These are phyloP conservation scores for Pseudopithomyces maydicus DNA, from an alignment of 2,329 filamentous ascomycete species.

Conservation along the genomic window DNA sequence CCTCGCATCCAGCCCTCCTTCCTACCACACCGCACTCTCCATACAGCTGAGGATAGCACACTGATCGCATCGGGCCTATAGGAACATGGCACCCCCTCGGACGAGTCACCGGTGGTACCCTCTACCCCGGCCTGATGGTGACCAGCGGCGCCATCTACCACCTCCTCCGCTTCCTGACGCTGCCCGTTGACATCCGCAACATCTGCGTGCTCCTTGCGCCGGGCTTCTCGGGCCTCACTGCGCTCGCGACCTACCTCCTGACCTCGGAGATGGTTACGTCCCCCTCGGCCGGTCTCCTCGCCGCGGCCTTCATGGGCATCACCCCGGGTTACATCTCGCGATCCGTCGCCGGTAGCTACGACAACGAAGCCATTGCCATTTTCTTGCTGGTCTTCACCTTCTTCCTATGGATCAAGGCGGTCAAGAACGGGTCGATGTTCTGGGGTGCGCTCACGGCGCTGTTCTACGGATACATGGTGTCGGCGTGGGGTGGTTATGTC, in stretches of 20 bases:
- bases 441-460: conserved; percentile 94
- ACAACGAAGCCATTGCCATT: conserved; percentile 99
- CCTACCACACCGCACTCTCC: neutral
- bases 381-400: conserved; percentile 99
- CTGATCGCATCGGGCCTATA: conserved; percentile 37
- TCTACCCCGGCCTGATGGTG: conserved; percentile 98
- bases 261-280: conserved; percentile 98
- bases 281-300: conserved; percentile 90
- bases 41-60: conserved; percentile 4
- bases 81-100: conserved; percentile 98
- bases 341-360: conserved; percentile 97
- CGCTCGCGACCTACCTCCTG: conserved; percentile 89
- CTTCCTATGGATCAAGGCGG: conserved; percentile 97
- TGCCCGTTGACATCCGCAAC: conserved; percentile 98
- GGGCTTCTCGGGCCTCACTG: conserved; percentile 91
- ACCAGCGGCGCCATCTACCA: conserved; percentile 98
- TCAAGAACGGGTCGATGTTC: conserved; percentile 94
- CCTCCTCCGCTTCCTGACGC: conserved; percentile 80
- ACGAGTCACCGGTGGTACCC: conserved; percentile 96
- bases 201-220: conserved; percentile 97
- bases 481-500: conserved; percentile 98
- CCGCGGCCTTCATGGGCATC: conserved; percentile 96
- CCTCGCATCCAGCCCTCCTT: conserved; percentile 16
- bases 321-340: conserved; percentile 96
- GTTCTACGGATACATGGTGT: conserved; percentile 99